Evolutionary conservation across 1,284 basidiomycete species (phyloP).

Genomic region (Pterulicium gracile): DNA sequence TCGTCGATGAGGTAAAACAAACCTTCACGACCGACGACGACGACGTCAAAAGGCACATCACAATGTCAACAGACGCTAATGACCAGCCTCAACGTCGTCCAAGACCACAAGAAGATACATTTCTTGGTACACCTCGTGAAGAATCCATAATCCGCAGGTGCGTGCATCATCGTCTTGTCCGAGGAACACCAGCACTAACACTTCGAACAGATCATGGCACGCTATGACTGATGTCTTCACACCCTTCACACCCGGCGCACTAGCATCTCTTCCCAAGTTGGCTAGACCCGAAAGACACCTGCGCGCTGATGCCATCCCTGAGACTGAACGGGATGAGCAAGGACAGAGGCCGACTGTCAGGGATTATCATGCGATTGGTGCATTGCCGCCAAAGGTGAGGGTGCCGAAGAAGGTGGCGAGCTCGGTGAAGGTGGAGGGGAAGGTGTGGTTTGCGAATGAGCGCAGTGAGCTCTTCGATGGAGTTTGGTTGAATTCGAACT

Average conservation of each 20-base stretch:
- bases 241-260: conserved; percentile 62
- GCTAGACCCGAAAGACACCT: conserved; percentile 49
- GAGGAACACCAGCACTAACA: no score
- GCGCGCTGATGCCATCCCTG: conserved; percentile 60
- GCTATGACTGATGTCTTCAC: conserved; percentile 46
- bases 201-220: conserved; percentile 41
- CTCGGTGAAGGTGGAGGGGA: conserved; percentile 88
- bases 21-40: no score
- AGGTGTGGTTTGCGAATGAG: conserved; percentile 99
- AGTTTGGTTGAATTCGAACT: background rate
- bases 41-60: no score
- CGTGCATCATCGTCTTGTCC: no score
- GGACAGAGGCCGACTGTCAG: conserved; percentile 48
- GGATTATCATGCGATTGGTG: conserved; percentile 64
- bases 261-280: conserved; percentile 53
- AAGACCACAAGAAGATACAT: background rate
- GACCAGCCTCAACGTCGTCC: background rate
- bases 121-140: background rate
- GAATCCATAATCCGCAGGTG: background rate
- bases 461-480: conserved; percentile 46
- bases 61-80: background rate
- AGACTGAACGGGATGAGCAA: conserved; percentile 35
- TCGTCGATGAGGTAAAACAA: no score
- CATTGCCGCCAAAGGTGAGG: conserved; percentile 46
- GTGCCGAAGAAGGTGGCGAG: conserved; percentile 85